Evolutionary conservation across 257 asterid genomes (phyloP).

Genomic region (Solanum arcanum): DNA sequence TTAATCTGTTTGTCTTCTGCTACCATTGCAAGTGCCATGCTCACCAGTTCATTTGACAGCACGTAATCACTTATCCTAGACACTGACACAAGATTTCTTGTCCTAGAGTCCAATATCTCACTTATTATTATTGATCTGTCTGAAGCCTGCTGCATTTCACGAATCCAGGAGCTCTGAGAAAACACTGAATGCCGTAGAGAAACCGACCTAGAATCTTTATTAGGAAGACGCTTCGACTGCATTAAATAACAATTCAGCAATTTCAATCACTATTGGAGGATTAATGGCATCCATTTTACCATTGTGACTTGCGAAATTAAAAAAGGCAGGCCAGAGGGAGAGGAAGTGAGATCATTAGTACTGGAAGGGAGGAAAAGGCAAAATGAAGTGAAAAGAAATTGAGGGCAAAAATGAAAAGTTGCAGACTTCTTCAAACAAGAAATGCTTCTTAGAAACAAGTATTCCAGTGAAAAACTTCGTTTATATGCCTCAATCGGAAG

Average conservation of each 20-base stretch:
- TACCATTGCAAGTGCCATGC: constrained; percentile 99
- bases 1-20: constrained; percentile 98
- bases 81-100: constrained; percentile 89
- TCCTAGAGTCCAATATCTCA: constrained; percentile 94
- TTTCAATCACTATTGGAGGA: not conserved
- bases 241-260: constrained; percentile 9
- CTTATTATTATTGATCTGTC: constrained; percentile 88
- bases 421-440: not conserved
- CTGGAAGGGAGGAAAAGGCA: not conserved
- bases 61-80: constrained; percentile 93
- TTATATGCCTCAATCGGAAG: not conserved
- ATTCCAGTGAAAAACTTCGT: not conserved
- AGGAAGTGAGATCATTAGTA: not conserved
- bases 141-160: constrained; percentile 96
- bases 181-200: constrained; percentile 62
- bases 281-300: not conserved
- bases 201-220: constrained; percentile 46
- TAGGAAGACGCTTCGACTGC: constrained; percentile 94
- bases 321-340: not conserved
- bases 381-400: not conserved
- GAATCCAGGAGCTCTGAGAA: constrained; percentile 96
- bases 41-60: constrained; percentile 88
- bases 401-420: not conserved
- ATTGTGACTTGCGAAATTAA: not conserved
- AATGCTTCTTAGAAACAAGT: not conserved